Evolutionary conservation across 1,284 basidiomycete genomes (phyloP), one percentile per base, ranked within the genome.

Genomic region (Ganoderma boninense): DNA sequence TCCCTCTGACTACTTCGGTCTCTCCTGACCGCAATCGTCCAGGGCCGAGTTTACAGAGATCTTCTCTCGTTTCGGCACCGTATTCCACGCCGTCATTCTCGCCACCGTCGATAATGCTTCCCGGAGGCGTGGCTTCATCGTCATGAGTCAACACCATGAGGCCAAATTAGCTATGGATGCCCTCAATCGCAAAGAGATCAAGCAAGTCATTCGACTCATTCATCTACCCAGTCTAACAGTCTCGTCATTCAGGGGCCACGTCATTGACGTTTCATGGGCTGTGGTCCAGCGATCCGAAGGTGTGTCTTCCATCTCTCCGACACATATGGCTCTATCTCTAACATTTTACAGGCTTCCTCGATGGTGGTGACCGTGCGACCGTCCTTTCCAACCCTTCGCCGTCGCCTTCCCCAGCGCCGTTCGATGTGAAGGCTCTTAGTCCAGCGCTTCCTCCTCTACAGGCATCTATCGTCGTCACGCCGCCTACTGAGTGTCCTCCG

Each of bases 201-300:
- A 90, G 92, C 90, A 75, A 75, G 86, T 69, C 20, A 18, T 16
- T 29, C 13, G 20, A 3, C 8, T 20, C 16, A 10, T 23, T 3
- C 4, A 4, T 20, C 16, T 10, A 57, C 40, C 29, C 11, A 18
- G 20, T 4, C 42, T 70, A 16, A 64, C 56, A 56, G 43, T 67
- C 32, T 29, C 23, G 26, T 10, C 11, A 20, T 56, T n/a, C 29
- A 93, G 92, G 75, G 91, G 90, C 6, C 90, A 92, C 75, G 83
- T 85, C 29, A 87, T 94, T 59, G 92, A 94, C 77, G 87, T 94
- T 65, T 94, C 92, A 2, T 94, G 92, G 92, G 92, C 92, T 23
- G 92, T 94, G 40, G 92, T 94, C 52, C 92, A 94, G 75, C 90
- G 92, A 62, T 94, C 92, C 68, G 89, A 92, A 85, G 92, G 92